Evolutionary conservation across 306 rosid species (phyloP), one percentile per base, ranked within the genome.

Genomic region (Delonix regia): DNA sequence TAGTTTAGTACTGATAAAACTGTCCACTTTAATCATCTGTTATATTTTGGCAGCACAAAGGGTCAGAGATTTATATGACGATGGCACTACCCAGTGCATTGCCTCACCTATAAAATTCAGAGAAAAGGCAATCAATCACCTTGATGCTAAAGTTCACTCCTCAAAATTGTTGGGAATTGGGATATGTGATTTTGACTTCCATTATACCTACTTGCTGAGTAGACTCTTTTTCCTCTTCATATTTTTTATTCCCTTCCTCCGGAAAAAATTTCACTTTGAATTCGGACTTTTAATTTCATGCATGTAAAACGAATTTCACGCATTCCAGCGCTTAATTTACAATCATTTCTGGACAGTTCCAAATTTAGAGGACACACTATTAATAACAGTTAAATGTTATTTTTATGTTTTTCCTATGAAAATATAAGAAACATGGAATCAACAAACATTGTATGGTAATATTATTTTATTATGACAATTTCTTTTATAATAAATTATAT

Each of bases 1-100:
- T 41, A 70, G 84, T 57, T 69, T 66, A 47, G 83, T 68, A 59
- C 69, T 65, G 77, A 81, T 69, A 57, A 80, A 59, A 59, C 77
- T 65, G 51, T 52, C 83, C 30, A 24, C 76, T 65, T 76, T 79
- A 75, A 86, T 79, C 85, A 74, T 81, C 73, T 74, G 38, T 82
- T 72, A 22, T 67, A n/a, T 66, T 62, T 78, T 72, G 57, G 73
- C 74, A 82, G 66, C 81, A 70, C 76, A 49, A 73, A 78, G 42
- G 41, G 81, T 78, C 84, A 49, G 79, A 80, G 78, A 44, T 66
- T 77, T 74, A 57, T 67, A 73, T 75, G 73, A 75, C 73, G 78
- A 68, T 70, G 66, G 69, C 71, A 74, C 60, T 28, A 71, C 80
- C 73, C 85, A 34, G 41, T 62, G 51, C 74, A 80, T 64, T 59